Evolutionary conservation across 73 alveolate species (phyloP), one percentile per base, ranked within the genome.

Genomic region (Stentor roeselii): DNA sequence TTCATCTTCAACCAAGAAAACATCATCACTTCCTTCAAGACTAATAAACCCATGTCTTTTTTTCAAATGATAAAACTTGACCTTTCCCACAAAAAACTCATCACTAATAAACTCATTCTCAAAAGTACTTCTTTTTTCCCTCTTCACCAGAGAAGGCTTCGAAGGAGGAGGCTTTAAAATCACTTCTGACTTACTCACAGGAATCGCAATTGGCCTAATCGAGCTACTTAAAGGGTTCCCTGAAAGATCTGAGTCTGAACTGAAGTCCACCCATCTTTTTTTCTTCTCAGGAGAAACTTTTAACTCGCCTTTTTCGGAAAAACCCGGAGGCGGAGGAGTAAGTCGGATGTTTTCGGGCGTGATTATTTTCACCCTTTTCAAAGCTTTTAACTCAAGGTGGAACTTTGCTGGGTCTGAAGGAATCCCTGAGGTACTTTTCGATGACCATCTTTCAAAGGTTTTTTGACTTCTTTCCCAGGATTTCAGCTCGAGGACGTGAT

Each of bases 11-110:
- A 32, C 27, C 2, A 76, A 41, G 39, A 76, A 76, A 21, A 76
- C 39, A 41, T 76, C 84, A 39, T 15, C 84, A n/a, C 59, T 67
- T 39, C 6, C 86, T n/a, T 34, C 76, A 37, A 76, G 30, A 15
- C 38, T 37, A 76, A 76, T 76, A 76, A 76, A 76, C 30, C 84
- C 84, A 76, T 27, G 39, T 76, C 84, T 76, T 76, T 76, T 76
- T 2, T 76, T 76, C 74, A 76, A 35, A 15, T 76, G 36, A 39
- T 76, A 76, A 76, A 76, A 76, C 39, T 76, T 76, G 21, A 76
- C 21, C n/a, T 37, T 76, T 41, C 84, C 84, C 39, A 37, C 34
- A 76, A 37, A 76, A 14, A 21, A n/a, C n/a, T 41, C 39, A 21
- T 76, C 74, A 0, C 15, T 41, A 0, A 76, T 40, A 36, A 36